These are phyloP conservation scores for Ustilago xerochloae DNA, from an alignment of 1,284 basidiomycete species.

Conservation along the genomic window DNA sequence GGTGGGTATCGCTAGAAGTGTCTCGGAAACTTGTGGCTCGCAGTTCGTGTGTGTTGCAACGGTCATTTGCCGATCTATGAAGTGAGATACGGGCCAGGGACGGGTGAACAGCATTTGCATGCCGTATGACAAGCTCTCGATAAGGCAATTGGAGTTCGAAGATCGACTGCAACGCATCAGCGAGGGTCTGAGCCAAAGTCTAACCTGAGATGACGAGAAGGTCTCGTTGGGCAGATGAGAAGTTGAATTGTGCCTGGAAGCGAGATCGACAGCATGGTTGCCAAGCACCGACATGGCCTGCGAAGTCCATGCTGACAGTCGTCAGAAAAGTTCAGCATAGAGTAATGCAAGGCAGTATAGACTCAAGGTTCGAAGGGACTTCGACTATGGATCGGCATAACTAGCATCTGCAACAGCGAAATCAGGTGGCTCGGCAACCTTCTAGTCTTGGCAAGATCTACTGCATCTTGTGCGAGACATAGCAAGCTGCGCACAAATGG, in stretches of 20 bases:
- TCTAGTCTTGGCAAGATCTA: constrained; percentile 27
- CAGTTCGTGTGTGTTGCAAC: not conserved
- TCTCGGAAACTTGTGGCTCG: not conserved
- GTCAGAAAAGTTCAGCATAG: too few relatives aligned
- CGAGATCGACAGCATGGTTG: not conserved
- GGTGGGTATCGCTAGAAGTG: not conserved
- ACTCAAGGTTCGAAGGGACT: not conserved
- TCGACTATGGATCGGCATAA: not conserved
- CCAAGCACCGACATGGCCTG: constrained; percentile 2
- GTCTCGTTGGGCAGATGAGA: not conserved
- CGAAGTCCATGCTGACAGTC: too few relatives aligned
- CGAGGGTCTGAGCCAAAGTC: not conserved
- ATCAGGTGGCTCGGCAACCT: not conserved
- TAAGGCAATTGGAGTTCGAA: not conserved
- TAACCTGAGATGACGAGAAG: not conserved
- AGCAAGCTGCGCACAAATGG: not conserved
- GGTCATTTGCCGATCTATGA: not conserved
- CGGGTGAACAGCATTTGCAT: not conserved
- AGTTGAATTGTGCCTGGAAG: constrained; percentile 5
- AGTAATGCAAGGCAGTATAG: too few relatives aligned
- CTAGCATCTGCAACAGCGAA: not conserved
- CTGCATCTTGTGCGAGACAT: not conserved
- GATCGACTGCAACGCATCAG: not conserved
- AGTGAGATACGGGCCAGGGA: not conserved
- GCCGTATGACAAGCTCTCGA: not conserved